phyloP scores from a whole-genome alignment of 164 flowering plant genomes.

The Berberis thunbergii region DNA sequence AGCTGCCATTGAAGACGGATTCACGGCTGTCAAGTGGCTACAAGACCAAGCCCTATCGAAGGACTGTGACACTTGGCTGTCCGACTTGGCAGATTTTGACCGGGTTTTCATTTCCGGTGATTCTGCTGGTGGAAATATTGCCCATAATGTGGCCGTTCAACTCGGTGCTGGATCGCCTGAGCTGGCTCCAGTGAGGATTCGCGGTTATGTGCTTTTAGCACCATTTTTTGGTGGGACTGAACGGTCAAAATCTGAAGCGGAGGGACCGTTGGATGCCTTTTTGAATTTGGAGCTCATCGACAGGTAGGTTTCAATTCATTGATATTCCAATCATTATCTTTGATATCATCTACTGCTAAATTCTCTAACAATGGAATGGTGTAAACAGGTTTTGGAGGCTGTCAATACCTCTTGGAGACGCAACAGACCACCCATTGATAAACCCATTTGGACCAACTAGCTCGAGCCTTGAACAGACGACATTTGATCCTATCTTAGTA shows the following conservation, averaged over 20 bases:
- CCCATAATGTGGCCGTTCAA: conserved; percentile 50
- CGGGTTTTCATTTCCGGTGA: conserved; percentile 63
- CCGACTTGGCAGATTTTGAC: conserved; percentile 46
- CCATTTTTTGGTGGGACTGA: conserved; percentile 74
- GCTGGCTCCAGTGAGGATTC: conserved; percentile 44
- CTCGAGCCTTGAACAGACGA: conserved; percentile 25
- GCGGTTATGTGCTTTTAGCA: conserved; percentile 53
- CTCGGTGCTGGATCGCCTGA: conserved; percentile 39
- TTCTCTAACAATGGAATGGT: not conserved
- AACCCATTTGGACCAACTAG: conserved; percentile 63
- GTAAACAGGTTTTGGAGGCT: conserved; percentile 62
- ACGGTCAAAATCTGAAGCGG: conserved; percentile 42
- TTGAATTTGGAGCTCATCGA: conserved; percentile 51
- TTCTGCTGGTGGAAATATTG: conserved; percentile 80
- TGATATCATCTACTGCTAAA: too few relatives aligned
- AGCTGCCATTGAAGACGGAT: conserved; percentile 62
- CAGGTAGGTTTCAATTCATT: conserved; percentile 23
- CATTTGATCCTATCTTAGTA: conserved; percentile 54
- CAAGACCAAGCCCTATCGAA: conserved; percentile 38
- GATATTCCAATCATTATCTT: too few relatives aligned
- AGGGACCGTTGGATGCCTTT: conserved; percentile 56
- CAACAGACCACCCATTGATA: conserved; percentile 53
- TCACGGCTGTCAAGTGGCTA: conserved; percentile 52
- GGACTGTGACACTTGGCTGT: conserved; percentile 40
- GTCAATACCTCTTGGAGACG: conserved; percentile 49